Evolutionary conservation across 108 stramenopile species (phyloP), one percentile per base, ranked within the genome.

Genomic region (Cylindrotheca fusiformis): DNA sequence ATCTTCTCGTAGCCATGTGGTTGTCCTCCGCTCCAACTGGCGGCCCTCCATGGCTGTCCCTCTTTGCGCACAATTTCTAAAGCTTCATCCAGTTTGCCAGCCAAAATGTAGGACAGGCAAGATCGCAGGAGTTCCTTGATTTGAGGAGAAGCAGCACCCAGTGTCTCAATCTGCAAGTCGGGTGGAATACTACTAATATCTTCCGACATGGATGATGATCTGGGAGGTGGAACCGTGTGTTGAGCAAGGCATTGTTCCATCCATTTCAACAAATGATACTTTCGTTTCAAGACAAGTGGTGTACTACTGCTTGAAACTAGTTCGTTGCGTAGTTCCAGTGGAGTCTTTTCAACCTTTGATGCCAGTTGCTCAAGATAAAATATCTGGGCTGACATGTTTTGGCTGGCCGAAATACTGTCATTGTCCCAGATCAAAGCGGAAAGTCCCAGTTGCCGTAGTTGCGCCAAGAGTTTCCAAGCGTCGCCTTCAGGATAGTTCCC

Each of bases 1-100:
- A 30, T 21, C 14, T 33, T 47, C 2, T 61, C 47, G 29, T 58
- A 62, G 2, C 79, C 83, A 24, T 49, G 22, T 0, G 87, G 82
- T 32, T 78, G 50, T 4, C 86, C 80, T 20, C 91, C 91, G 12
- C 58, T 50, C 86, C 81, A 89, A 6, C 65, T 60, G 5, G 75
- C 80, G 14, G 86, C 82, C 61, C 82, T 67, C 86, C 86, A 87
- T 0, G 86, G 71, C 58, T 85, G 80, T 51, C 87, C 87, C 25
- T 71, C 69, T 14, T 75, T 61, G 6, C 70, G 65, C 20, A 58
- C 70, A n/a, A 93, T 55, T 18, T 75, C 59, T 23, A 65, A 44
- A 6, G 87, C 87, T 29, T 85, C 73, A 12, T 74, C 58, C 5
- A 68, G 20, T 23, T 73, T 67, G 18, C 91, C 91, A 8, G 86